Base-by-base conservation (phyloP, 2,329 filamentous ascomycete genomes). In the Mycosphaerella sp. region DNA sequence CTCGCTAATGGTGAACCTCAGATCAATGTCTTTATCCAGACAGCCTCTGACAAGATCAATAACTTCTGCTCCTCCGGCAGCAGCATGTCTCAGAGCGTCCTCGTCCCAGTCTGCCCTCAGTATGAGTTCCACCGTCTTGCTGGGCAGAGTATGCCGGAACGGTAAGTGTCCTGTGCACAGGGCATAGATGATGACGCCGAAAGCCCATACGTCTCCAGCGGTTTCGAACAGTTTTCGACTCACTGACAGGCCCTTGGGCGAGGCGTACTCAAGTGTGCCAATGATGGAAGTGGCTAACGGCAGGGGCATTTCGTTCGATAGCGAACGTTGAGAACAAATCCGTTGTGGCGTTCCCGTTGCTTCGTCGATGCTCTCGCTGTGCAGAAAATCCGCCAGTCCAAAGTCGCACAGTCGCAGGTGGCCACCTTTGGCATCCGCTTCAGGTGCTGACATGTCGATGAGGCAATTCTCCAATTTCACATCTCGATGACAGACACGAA, bases 401-500 rank as follows among this genome's bases (percentile, higher is more conserved):
- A 86, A 86, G 63, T 86, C 82, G 65, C 81, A 85, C 4, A 86
- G 73, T 4, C 83, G 75, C 6, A 86, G 62, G 32, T 77, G 76
- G 7, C 79, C 80, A 13, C 77, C 74, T 34, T 77, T 71, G 0
- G 65, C 66, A 8, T 73, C 73, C 4, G 75, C 73, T 6, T 73
- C 64, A 3, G 72, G 68, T 5, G 69, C 69, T 14, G 75, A 70
- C 57, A 78, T 75, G 59, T 84, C 80, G 32, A 85, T 61, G 2
- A 86, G 75, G 58, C 81, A 84, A 57, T 86, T 86, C 62, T 86
- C 82, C 18, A 85, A 75, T 64, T 86, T 86, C 63, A 86, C 77
- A 63, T 86, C 82, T 42, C 82, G 75, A 62, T 86, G 82, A 18
- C 84, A 80, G 21, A 85, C 76, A 25, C 78, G 76, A 18, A 82